Conservation (phyloP, 306 rosid genomes). For the Sphenostylis stenocarpa region DNA sequence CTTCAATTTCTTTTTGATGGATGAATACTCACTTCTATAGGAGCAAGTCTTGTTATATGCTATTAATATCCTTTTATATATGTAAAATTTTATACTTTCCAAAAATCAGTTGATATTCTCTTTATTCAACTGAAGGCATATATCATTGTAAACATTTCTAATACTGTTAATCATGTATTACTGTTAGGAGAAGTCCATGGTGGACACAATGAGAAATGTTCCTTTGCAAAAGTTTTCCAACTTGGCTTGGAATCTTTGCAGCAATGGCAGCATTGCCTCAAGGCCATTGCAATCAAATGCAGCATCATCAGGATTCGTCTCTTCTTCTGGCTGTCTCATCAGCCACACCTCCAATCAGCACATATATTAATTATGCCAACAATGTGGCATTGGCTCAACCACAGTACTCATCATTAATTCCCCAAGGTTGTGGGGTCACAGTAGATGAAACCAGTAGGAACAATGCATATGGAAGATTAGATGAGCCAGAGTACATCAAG, state of each 20-base stretch:
- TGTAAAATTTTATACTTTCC: not conserved
- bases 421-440: constrained; percentile 5
- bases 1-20: not conserved
- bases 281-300: constrained; percentile 51
- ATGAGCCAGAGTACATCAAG: not conserved
- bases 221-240: constrained; percentile 32
- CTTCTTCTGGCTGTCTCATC: constrained; percentile 36
- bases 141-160: not conserved
- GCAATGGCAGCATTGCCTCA: constrained; percentile 40
- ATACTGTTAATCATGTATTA: not conserved
- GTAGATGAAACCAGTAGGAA: not conserved
- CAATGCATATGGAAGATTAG: not conserved
- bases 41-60: not conserved
- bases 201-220: constrained; percentile 39
- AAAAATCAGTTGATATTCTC: not conserved
- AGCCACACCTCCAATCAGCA: constrained; percentile 25
- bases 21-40: not conserved
- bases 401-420: constrained; percentile 15
- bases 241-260: constrained; percentile 47
- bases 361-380: constrained; percentile 26
- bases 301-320: constrained; percentile 96
- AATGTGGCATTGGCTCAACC: constrained; percentile 18
- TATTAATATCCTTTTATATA: not conserved
- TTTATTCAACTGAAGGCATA: too few species aligned
- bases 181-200: constrained; percentile 54